A percentile compares a stretch with the other conserved stretches of the same genome.
These are phyloP conservation scores for Arabidopsis hybrid DNA, from an alignment of 441 rosid species.

Conservation along the genomic window DNA sequence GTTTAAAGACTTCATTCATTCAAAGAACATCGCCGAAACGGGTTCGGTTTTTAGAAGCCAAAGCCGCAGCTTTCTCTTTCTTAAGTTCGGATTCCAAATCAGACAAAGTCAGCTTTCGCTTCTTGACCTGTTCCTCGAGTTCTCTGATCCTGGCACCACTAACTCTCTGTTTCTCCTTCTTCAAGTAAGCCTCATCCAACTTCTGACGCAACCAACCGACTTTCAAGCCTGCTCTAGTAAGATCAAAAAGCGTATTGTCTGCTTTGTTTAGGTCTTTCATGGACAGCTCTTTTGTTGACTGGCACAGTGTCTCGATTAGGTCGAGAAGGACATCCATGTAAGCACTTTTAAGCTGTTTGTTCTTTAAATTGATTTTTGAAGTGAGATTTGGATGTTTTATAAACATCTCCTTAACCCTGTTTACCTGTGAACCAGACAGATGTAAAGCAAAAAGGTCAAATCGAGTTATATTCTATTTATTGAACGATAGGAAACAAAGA, in stretches of 20 bases:
- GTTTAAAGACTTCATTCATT: neutral
- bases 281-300: neutral
- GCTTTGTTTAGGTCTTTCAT: neutral
- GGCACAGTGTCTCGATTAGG: neutral
- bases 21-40: neutral
- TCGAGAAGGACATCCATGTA: too few relatives aligned
- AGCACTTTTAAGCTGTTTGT: too few relatives aligned
- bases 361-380: too few relatives aligned
- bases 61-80: neutral
- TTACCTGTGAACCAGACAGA: too few relatives aligned
- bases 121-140: slow-evolving; percentile 12
- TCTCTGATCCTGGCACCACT: neutral
- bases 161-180: neutral
- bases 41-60: neutral
- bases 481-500: too few relatives aligned
- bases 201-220: slow-evolving; percentile 11
- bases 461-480: too few relatives aligned
- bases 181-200: neutral
- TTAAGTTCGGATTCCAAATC: neutral
- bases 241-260: neutral
- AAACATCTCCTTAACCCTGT: too few relatives aligned
- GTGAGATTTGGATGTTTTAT: too few relatives aligned
- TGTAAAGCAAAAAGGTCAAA: too few relatives aligned
- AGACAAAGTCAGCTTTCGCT: slow-evolving; percentile 10
- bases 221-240: neutral